Evolutionary conservation across 768 basidiomycete genomes (phyloP), one percentile per base, ranked within the genome.

Genomic region (Ephemerocybe angulata): DNA sequence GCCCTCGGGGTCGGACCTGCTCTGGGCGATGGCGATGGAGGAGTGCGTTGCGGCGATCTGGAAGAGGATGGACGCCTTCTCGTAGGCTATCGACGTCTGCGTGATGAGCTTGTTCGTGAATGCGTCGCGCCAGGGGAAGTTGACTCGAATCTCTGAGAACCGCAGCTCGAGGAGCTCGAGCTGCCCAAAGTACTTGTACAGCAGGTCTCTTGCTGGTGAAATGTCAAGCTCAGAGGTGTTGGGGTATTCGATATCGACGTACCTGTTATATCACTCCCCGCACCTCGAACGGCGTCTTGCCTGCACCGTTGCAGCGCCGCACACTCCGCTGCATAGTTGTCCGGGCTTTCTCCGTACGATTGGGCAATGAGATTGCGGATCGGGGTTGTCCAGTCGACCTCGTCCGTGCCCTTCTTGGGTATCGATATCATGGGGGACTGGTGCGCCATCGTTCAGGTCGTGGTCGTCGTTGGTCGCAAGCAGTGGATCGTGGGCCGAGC

Each of bases 101-200:
- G 89, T 94, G 55, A 89, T 97, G 55, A 88, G 77, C 71, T 98
- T 98, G 73, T 79, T 80, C 55, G 93, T 98, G 75, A 98, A 98
- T 19, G 97, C 96, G 72, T 99, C 97, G 58, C 87, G 81, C 94
- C 97, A 99, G 0, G 93, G 87, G 65, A 98, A 99, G 59, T 90
- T 88, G 70, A 98, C 94, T 62, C 91, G 84, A 59, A 98, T 93
- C 69, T 98, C 96, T 8, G 96, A 85, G 75, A 99, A 99, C 33
- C 97, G 86, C 50, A 99, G 81, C 67, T 99, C 97, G 37, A 99
- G 85, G 4, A 98, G 83, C 65, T 99, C 97, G 41, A 99, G 86
- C 70, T 99, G 97, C 31, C 97, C 96, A 74, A 98, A 99, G 76
- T 99, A 99, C 73, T 97, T 98, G 87, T 96, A 98, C 41, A 99